Conservation (phyloP, 2,329 filamentous ascomycete species). For the Cadophora sp. region DNA sequence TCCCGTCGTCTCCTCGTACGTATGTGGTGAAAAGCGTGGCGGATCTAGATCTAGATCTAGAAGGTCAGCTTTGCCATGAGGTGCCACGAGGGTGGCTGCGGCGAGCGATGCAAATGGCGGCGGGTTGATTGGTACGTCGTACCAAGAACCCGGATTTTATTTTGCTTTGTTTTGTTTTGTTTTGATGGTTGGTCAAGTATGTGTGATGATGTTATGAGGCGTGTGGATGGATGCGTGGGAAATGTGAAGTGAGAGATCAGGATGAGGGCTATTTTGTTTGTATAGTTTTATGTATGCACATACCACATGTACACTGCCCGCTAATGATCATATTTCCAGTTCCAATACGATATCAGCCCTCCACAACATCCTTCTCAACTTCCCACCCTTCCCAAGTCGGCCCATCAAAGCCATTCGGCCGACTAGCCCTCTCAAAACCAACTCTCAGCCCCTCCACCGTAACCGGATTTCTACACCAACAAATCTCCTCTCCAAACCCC, state of each 20-base stretch:
- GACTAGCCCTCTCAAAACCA: slow-evolving; percentile 42
- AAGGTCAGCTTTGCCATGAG: not conserved
- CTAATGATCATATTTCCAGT: not conserved
- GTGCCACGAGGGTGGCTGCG: not conserved
- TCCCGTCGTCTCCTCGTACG: not conserved
- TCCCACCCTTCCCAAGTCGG: slow-evolving; percentile 52
- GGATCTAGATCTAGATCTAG: not conserved
- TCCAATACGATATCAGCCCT: slow-evolving; percentile 29
- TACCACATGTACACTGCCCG: not conserved
- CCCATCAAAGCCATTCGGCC: slow-evolving; percentile 59
- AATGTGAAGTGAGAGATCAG: too few relatives aligned
- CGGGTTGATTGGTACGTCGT: not conserved
- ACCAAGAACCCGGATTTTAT: not conserved
- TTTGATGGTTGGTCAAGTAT: too few relatives aligned
- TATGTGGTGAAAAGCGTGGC: not conserved
- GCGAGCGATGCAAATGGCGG: not conserved
- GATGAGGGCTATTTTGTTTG: too few relatives aligned
- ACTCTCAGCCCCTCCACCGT: slow-evolving; percentile 41
- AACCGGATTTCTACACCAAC: slow-evolving; percentile 42
- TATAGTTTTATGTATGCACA: too few relatives aligned
- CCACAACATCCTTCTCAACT: slow-evolving; percentile 36
- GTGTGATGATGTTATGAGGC: too few relatives aligned
- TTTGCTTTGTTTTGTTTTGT: too few relatives aligned
- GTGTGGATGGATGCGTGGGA: too few relatives aligned
- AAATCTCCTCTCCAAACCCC: slow-evolving; percentile 43